These are phyloP conservation scores for Microcera coccophila DNA, from an alignment of 2,329 filamentous ascomycete species.

Conservation along the genomic window DNA sequence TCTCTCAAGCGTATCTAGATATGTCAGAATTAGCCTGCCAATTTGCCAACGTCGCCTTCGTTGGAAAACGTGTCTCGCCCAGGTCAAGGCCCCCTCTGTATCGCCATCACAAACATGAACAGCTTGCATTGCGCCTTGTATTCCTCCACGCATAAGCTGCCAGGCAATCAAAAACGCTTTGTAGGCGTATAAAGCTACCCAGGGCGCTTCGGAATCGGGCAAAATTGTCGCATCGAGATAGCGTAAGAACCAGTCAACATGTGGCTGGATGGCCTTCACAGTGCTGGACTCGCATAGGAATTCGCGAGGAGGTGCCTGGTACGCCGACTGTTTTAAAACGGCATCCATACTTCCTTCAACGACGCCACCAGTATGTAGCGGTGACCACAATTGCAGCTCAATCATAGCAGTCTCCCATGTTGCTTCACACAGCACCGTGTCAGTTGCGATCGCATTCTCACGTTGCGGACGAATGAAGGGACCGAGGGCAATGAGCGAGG, in stretches of 20 bases:
- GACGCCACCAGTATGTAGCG: constrained; percentile 37
- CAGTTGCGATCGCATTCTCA: constrained; percentile 4
- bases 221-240: constrained; percentile 30
- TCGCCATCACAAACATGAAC: constrained; percentile 33
- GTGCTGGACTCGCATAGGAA: constrained; percentile 31
- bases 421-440: constrained; percentile 28
- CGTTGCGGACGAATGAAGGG: constrained; percentile 26
- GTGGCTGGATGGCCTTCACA: constrained; percentile 31
- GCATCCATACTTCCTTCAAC: constrained; percentile 35
- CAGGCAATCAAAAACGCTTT: constrained; percentile 40
- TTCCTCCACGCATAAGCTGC: constrained; percentile 31
- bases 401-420: constrained; percentile 42
- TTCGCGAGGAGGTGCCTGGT: constrained; percentile 29
- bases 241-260: constrained; percentile 37
- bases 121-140: constrained; percentile 30
- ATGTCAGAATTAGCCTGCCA: constrained; percentile 30
- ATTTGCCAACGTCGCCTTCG: constrained; percentile 29
- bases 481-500: constrained; percentile 33
- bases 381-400: constrained; percentile 40
- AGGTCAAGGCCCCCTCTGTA: constrained; percentile 21
- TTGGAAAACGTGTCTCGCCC: constrained; percentile 32
- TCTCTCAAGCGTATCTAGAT: too few relatives aligned
- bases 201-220: constrained; percentile 33
- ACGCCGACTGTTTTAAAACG: constrained; percentile 30
- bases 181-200: constrained; percentile 38